Evolutionary conservation across 176 grass and related monocot genomes (phyloP), one percentile per base, ranked within the genome.

Genomic region (Puya raimondii): DNA sequence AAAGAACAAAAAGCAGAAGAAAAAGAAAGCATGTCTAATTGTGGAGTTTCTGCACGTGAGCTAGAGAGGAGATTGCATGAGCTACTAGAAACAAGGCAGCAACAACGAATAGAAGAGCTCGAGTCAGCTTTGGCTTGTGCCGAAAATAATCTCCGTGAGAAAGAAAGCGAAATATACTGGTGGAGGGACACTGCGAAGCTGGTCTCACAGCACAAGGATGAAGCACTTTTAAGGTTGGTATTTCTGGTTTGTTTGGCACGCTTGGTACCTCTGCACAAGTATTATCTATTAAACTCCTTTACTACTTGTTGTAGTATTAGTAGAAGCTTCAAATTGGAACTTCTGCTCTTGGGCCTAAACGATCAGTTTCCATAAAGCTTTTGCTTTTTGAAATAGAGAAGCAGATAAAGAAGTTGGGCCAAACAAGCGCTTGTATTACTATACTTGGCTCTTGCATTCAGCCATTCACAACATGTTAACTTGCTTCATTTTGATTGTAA

Each of bases 171-270:
- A 81, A 77, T 90, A 51, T 82, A 50, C 66, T 89, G 94, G 84
- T 99, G 89, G 94, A 87, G 77, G 77, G 87, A 99, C 94, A 93
- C 89, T 0, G 84, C 94, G 57, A 87, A 77, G 61, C 80, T 93
- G 51, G 87, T 87, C 65, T 78, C 87, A 6, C 77, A 76, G 47
- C 87, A 88, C 71, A 82, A 74, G 50, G 89, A 87, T 50, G 94
- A 99, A 14, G 74, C 85, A 9, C 68, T 68, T 14, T 64, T 85
- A 65, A 82, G 88, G 78, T 86, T 69, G 20, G 48, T 17, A 57
- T 57, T 17, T 57, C 53, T 5, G 8, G 15, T 57, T 16, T 57
- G n/a, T 16, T 57, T 7, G 33, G 33, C 33, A 42, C 6, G 5
- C 33, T 7, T 7, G 5, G 33, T 42, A 42, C 33, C 33, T 42